These are phyloP conservation scores for Chimonanthus praecox DNA, from an alignment of 164 flowering plant genomes.

Conservation along the genomic window DNA sequence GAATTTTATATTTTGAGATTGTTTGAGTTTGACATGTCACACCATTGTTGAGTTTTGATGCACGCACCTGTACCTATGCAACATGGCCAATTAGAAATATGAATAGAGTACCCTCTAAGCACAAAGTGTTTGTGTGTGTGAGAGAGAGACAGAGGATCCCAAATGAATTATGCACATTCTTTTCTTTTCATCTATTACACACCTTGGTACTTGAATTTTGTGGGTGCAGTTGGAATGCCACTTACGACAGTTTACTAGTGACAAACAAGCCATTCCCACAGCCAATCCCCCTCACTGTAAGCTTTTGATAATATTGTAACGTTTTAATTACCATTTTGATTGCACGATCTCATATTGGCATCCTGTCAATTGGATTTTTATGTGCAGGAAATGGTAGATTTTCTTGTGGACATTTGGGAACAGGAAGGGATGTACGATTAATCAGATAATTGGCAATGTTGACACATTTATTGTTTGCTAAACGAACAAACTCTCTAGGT, in stretches of 20 bases:
- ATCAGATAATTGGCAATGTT: neutral
- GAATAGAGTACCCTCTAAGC: neutral
- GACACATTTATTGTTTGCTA: neutral
- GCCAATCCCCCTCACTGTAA: slow-evolving; percentile 75
- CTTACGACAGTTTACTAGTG: slow-evolving; percentile 71
- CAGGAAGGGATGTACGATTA: slow-evolving; percentile 48
- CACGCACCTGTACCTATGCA: no score
- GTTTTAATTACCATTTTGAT: neutral
- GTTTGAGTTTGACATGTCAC: no score
- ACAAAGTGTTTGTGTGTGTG: no score
- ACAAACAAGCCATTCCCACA: slow-evolving; percentile 55
- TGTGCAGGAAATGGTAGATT: slow-evolving; percentile 63
- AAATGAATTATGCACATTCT: neutral
- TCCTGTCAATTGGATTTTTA: neutral
- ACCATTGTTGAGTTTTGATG: no score
- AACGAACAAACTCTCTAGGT: neutral
- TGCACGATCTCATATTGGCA: neutral
- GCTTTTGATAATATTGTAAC: neutral
- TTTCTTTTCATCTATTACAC: no score
- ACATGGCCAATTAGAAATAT: no score
- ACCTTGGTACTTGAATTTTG: neutral
- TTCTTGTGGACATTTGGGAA: neutral
- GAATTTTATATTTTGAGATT: no score
- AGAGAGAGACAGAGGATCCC: no score
- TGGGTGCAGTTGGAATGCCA: slow-evolving; percentile 67